Base-by-base conservation (phyloP, 192 early-diverging fungal genomes). In the Chytriomyces confervae region DNA sequence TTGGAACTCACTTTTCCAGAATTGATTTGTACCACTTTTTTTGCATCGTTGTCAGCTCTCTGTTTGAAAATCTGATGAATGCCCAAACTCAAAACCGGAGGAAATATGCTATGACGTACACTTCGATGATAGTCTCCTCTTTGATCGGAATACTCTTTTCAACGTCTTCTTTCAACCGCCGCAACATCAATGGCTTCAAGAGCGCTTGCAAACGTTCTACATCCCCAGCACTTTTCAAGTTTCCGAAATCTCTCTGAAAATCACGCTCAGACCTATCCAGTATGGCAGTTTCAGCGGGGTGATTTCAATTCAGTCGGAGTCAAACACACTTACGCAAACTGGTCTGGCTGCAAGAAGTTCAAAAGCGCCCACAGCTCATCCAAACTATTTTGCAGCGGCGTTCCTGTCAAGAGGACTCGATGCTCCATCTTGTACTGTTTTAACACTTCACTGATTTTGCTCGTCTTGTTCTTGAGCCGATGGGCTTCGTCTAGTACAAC, bases 61-160 rank as follows among this genome's bases (percentile, higher is more conserved):
- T 84, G 50, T 36, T 23, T 50, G 23, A 79, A 76, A 50, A 63
- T 62, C 7, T 65, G 10, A 82, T 16, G 20, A 60, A n/a, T 46
- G 24, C 7, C 44, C 16, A 80, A 70, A 18, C 11, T 43, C 27
- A 47, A 83, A 62, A 57, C 3, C 27, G 18, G 6, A 10, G 36
- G 36, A 0, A 36, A 36, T 36, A 36, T 36, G 36, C 36, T 4
- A 2, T 43, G 27, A 71, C 77, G 18, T 64, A 86, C 29, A 94
- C 93, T 82, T 95, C 93, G 45, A 95, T 90, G 29, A 95, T 90
- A n/a, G 93, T 95, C 77, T 95, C 94, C 81, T 95, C 94, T 75
- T 95, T 95, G 69, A 94, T 89, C 2, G 94, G 94, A 76, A 95
- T 94, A 5, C 89, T 89, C 72, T 92, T 93, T 80, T 95, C 94